Evolutionary conservation across 371 early-diverging fungal species (phyloP), one percentile per base, ranked within the genome.

Genomic region (Apophysomyces sp.): DNA sequence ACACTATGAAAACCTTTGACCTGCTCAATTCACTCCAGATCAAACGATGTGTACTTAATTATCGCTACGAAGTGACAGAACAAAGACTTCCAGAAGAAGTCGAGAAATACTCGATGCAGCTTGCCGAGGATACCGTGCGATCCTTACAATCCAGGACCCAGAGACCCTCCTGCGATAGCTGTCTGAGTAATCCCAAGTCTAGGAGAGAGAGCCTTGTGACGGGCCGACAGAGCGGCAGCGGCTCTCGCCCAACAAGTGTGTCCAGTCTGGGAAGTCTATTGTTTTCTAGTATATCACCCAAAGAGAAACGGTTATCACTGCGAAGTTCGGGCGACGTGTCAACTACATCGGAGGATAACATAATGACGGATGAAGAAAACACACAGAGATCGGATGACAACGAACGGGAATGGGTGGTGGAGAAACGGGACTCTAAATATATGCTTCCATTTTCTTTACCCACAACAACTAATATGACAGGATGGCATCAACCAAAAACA

Each of bases 31-130:
- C 87, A 2, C 67, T 87, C 51, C 95, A 94, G 61, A 74, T 92
- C 32, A 84, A 86, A 57, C 80, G 88, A 8, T 83, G 85, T 2
- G 85, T 93, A 15, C 78, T 84, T 8, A 77, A 80, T 37, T 97
- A 97, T 69, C 84, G 90, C 8, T 97, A 94, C 66, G 97, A 97
- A 63, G 87, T 92, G 5, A 85, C 85, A 16, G 97, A 97, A 64
- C 55, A 74, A 11, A 69, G 76, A 7, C 60, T 94, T 30, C 81
- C 91, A 5, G 82, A 82, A 13, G 94, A 90, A 44, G 79, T 95
- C 1, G 84, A 81, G 57, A 84, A 85, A 44, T 93, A 94, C 65
- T 81, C 91, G 3, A 71, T 86, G 58, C 86, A 86, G 40, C 74
- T 86, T 2, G 88, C 88, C 18, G 82, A 85, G 34, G 88, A 88